These are phyloP conservation scores for Nakaseomyces bracarensis DNA, from an alignment of 1,139 yeast genomes.

Conservation along the genomic window DNA sequence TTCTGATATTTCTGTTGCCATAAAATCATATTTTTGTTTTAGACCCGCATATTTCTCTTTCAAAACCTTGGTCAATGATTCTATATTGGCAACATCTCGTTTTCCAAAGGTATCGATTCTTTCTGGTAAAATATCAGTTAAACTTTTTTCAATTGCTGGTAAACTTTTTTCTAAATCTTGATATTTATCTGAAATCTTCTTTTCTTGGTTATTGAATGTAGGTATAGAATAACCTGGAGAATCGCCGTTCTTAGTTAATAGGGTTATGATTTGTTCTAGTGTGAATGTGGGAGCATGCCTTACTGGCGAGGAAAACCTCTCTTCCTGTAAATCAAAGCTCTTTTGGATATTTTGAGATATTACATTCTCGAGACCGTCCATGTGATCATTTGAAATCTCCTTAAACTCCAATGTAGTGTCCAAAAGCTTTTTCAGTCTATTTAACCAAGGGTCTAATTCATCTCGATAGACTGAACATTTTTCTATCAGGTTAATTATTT, in stretches of 20 bases:
- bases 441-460: conserved; percentile 35
- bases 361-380: conserved; percentile 45
- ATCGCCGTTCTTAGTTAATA: conserved; percentile 34
- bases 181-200: conserved; percentile 35
- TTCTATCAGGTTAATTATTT: conserved; percentile 29
- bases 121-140: conserved; percentile 46
- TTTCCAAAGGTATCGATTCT: conserved; percentile 38
- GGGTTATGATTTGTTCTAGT: conserved; percentile 37
- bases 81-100: conserved; percentile 17
- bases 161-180: conserved; percentile 29
- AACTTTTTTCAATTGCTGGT: conserved; percentile 40
- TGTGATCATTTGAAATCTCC: conserved; percentile 47
- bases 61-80: conserved; percentile 25
- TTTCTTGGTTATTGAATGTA: conserved; percentile 34
- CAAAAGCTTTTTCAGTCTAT: conserved; percentile 36
- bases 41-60: conserved; percentile 38
- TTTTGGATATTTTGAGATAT: conserved; percentile 40
- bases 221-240: conserved; percentile 32
- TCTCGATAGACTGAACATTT: conserved; percentile 31
- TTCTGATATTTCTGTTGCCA: conserved; percentile 36
- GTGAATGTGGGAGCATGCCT: conserved; percentile 37
- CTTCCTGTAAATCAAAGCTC: conserved; percentile 37
- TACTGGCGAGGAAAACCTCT: conserved; percentile 38
- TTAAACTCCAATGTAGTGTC: conserved; percentile 50
- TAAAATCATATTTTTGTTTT: conserved; percentile 36